Percentiles rank a stretch among this genome's conserved stretches.
Conservation (phyloP, 345 rosid genomes). For the Acer yangbiense region DNA sequence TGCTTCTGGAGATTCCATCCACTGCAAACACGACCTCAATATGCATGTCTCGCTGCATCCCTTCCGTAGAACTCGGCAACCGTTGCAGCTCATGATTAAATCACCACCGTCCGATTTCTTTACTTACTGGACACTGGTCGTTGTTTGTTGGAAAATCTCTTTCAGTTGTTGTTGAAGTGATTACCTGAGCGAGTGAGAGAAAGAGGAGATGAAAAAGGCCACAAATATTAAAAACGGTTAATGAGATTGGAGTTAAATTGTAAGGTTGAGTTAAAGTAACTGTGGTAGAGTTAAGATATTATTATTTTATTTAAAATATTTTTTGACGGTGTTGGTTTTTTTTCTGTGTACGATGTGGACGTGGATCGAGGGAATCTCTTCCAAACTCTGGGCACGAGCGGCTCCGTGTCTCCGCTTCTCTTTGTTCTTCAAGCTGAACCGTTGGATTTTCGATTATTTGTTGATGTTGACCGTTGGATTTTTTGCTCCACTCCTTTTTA, state of each 20-base stretch:
- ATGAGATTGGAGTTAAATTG: background rate
- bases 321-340: constrained; percentile 27
- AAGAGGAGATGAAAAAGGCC: background rate
- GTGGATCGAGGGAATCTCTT: constrained; percentile 44
- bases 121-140: too few relatives aligned
- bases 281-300: constrained; percentile 33
- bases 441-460: constrained; percentile 23
- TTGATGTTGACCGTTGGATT: constrained; percentile 34
- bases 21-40: constrained; percentile 50
- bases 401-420: constrained; percentile 72
- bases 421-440: constrained; percentile 21
- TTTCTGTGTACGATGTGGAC: background rate
- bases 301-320: background rate
- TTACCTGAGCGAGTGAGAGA: background rate
- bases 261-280: constrained; percentile 35
- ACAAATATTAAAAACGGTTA: background rate
- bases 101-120: constrained; percentile 23
- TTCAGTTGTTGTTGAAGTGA: constrained; percentile 3
- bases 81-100: constrained; percentile 57
- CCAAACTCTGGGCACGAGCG: constrained; percentile 84
- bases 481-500: constrained; percentile 25
- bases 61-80: constrained; percentile 62
- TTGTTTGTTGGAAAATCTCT: constrained; percentile 2
- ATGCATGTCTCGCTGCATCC: constrained; percentile 59
- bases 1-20: constrained; percentile 55